Conservation (phyloP, 371 early-diverging fungal genomes). For the Rhizomucor pusillus region DNA sequence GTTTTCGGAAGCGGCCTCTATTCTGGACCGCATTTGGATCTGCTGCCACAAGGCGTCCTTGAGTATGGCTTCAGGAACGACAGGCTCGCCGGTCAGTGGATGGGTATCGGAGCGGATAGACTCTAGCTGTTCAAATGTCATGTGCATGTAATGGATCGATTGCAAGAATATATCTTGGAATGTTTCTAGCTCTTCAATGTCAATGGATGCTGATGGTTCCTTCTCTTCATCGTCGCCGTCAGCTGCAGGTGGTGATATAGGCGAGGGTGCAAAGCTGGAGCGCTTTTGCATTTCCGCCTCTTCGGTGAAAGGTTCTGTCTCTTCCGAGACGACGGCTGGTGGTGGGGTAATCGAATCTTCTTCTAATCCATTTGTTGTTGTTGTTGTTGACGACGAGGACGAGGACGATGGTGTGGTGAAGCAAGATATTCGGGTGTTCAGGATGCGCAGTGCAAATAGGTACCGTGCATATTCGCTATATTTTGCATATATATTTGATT, state of each 20-base stretch:
- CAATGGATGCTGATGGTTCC: conserved; percentile 5
- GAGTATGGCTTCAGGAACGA: conserved; percentile 34
- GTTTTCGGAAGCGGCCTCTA: conserved; percentile 44
- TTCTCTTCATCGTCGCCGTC: conserved; percentile 2
- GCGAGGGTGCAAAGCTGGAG: conserved; percentile 14
- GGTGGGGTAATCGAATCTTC: background rate
- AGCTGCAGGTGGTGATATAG: background rate
- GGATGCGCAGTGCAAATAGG: conserved; percentile 44
- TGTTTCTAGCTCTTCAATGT: conserved; percentile 12
- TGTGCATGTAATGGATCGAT: conserved; percentile 53
- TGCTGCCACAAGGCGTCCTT: conserved; percentile 60
- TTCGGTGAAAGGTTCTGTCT: background rate
- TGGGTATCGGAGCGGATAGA: conserved; percentile 40
- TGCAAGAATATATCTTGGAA: conserved; percentile 32
- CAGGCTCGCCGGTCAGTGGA: conserved; percentile 32
- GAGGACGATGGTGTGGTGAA: too few species aligned
- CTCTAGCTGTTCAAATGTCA: conserved; percentile 56
- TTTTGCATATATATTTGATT: background rate
- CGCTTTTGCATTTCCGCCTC: conserved; percentile 9
- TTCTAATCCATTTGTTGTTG: background rate
- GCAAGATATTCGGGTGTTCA: conserved; percentile 19
- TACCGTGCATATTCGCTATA: conserved; percentile 57
- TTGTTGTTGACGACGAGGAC: too few species aligned
- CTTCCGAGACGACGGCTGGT: background rate
- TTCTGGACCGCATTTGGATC: conserved; percentile 38